phyloP scores from a whole-genome alignment of 2,329 filamentous ascomycete species.

The Fusarium caatingaense region DNA sequence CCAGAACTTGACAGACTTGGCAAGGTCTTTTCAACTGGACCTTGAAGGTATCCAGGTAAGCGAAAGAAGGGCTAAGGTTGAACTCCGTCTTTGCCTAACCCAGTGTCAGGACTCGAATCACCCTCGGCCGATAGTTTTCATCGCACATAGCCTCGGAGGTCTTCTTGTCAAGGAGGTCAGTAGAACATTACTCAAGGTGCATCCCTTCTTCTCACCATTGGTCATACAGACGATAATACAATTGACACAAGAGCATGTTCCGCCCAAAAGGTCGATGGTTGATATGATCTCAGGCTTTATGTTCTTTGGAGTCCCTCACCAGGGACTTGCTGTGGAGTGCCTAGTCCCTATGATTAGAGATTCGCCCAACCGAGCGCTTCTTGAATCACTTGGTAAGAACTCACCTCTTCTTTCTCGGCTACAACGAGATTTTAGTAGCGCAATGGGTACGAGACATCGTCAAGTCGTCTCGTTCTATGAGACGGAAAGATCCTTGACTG shows the following conservation, averaged over 20 bases:
- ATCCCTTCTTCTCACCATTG: too few species aligned
- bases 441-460: accelerated
- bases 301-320: slow-evolving; percentile 3
- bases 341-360: not conserved
- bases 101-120: not conserved
- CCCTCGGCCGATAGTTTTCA: not conserved
- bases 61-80: too few species aligned
- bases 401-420: not conserved
- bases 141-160: not conserved
- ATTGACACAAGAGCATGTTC: not conserved
- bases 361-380: not conserved
- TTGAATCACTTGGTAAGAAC: not conserved
- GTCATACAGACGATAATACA: not conserved
- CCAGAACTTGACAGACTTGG: not conserved
- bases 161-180: slow-evolving; percentile 5
- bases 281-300: not conserved
- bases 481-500: not conserved
- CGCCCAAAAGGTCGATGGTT: accelerated
- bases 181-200: too few species aligned
- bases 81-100: too few species aligned
- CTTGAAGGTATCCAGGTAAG: not conserved
- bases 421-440: accelerated
- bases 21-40: not conserved
- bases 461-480: not conserved
- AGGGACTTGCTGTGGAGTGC: not conserved